Percentiles rank a stretch among this genome's conserved stretches.
phyloP scores from a whole-genome alignment of 192 early-diverging fungal genomes.

The Geosiphon pyriformis region DNA sequence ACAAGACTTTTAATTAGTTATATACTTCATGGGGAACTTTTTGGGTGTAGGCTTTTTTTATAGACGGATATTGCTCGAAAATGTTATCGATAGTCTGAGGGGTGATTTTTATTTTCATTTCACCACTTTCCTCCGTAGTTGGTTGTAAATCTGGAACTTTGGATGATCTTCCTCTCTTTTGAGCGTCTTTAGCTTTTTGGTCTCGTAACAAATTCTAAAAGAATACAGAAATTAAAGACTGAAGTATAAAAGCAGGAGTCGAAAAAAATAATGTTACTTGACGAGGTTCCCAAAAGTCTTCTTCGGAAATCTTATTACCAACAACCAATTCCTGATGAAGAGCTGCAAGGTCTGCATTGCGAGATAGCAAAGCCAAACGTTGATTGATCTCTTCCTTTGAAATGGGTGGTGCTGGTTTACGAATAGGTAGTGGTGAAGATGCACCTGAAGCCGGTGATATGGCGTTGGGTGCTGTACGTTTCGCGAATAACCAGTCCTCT shows the following conservation, averaged over 20 bases:
- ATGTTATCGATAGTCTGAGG: constrained; percentile 85
- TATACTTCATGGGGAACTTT: constrained; percentile 9
- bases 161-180: constrained; percentile 78
- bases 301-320: constrained; percentile 69
- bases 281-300: constrained; percentile 92
- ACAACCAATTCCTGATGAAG: constrained; percentile 78
- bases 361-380: constrained; percentile 57
- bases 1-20: too few relatives aligned
- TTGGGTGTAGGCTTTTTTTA: constrained; percentile 30
- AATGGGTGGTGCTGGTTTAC: constrained; percentile 33
- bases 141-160: constrained; percentile 63
- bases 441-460: constrained; percentile 16
- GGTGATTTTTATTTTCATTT: constrained; percentile 83
- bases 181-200: constrained; percentile 60
- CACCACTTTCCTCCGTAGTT: constrained; percentile 63
- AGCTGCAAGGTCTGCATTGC: constrained; percentile 59
- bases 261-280: constrained; percentile 41
- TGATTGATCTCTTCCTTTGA: constrained; percentile 54
- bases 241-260: background rate
- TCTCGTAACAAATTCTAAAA: constrained; percentile 58
- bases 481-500: constrained; percentile 23
- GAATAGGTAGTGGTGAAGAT: constrained; percentile 6
- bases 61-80: constrained; percentile 81
- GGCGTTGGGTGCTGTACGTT: constrained; percentile 11
- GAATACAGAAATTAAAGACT: background rate